Evolutionary conservation across 371 early-diverging fungal species (phyloP).

Genomic region (Mortierella sp.): DNA sequence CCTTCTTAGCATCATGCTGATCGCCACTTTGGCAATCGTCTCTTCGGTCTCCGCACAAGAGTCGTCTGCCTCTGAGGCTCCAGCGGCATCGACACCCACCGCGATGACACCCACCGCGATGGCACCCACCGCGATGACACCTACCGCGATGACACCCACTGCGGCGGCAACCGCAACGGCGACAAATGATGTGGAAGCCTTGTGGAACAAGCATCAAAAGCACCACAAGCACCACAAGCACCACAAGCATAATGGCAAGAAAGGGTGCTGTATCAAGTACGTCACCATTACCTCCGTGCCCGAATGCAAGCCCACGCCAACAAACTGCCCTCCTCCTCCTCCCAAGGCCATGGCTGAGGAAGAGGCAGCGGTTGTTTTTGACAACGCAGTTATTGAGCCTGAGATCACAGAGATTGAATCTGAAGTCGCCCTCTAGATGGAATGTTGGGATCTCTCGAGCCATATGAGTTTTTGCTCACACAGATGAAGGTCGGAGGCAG

Average conservation of each 20-base stretch:
- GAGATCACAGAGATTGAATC: no score
- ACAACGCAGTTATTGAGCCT: no score
- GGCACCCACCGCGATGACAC: no score
- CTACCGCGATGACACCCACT: not conserved
- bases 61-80: not conserved
- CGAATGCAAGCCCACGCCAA: constrained; percentile 12
- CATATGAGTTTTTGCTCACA: no score
- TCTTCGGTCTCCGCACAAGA: constrained; percentile 11
- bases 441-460: no score
- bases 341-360: not conserved
- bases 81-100: not conserved
- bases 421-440: no score
- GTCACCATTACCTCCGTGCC: constrained; percentile 12
- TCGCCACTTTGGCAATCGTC: constrained; percentile 15
- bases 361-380: not conserved
- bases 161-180: not conserved
- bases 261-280: constrained; percentile 16
- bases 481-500: no score
- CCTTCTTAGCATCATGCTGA: constrained; percentile 6
- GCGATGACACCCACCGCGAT: not conserved
- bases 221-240: constrained; percentile 9
- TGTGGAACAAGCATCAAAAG: constrained; percentile 14
- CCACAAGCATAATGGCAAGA: constrained; percentile 9
- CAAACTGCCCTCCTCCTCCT: not conserved
- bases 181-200: not conserved